Evolutionary conservation across 768 basidiomycete genomes (phyloP), one percentile per base, ranked within the genome.

Genomic region (Lentinus tigrinus): DNA sequence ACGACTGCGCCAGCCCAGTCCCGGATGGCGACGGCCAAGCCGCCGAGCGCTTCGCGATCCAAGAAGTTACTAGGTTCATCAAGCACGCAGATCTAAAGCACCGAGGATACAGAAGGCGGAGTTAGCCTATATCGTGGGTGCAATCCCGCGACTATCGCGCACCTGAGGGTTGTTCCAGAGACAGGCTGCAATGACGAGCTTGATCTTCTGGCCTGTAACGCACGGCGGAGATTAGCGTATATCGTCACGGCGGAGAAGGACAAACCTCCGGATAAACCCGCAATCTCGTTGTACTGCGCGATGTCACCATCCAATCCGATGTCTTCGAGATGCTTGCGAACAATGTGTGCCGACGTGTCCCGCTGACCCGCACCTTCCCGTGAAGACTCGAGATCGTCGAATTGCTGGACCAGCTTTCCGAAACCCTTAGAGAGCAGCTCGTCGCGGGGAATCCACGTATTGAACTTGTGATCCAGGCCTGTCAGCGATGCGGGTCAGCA

Each of bases 61-160:
- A 98, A 83, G 81, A 98, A 98, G 76, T 98, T 98, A 70, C 92
- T 96, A 36, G 93, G 93, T 73, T 94, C 92, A 70, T 95, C 93
- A 34, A 93, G 81, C 14, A 91, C 76, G 68, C 89, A 89, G 63
- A 88, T 87, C 82, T 83, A 47, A 50, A 3, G 7, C 28, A 44
- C 38, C 60, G 42, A 50, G 23, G 43, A 62, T 19, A 27, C 56
- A 48, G 53, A 59, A 54, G 52, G 28, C 56, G 61, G 48, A 62
- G 43, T 28, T 47, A 36, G 38, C 21, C 7, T 24, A n/a, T 47
- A 5, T 7, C 10, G 34, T 21, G 24, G 10, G 21, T 7, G 24
- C 34, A 37, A 16, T 38, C 17, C 24, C 9, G 43, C 14, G 23
- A 5, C 37, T 24, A 34, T 14, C 36, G 69, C 75, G 57, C 68